phyloP scores from a whole-genome alignment of 169 alveolate species.

The Babesia gibsoni region DNA sequence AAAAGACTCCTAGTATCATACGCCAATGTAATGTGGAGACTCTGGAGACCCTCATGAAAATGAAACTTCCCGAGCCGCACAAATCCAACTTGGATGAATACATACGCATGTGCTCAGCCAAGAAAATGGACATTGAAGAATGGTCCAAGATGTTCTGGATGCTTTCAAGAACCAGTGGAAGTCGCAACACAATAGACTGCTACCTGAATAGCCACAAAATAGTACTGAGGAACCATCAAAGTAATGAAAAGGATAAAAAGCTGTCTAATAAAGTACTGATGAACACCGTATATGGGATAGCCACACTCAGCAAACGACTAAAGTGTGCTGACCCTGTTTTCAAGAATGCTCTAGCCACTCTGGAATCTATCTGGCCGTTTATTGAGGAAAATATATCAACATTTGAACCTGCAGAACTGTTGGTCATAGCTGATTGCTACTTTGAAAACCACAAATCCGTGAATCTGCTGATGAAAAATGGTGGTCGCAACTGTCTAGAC shows the following conservation, averaged over 20 bases:
- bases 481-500: conserved; percentile 20
- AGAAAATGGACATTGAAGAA: neutral
- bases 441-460: conserved; percentile 1
- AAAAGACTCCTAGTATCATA: conserved; percentile 16
- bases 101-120: neutral
- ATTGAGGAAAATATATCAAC: neutral
- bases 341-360: neutral
- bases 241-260: neutral
- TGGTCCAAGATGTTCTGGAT: conserved; percentile 20
- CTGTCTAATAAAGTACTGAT: neutral
- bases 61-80: neutral
- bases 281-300: conserved; percentile 9
- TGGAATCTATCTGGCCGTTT: conserved; percentile 23
- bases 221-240: neutral
- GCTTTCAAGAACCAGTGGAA: conserved; percentile 21
- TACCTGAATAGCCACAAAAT: conserved; percentile 3
- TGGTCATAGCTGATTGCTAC: conserved; percentile 11
- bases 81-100: neutral
- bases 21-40: conserved; percentile 13
- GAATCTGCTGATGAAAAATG: conserved; percentile 12
- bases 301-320: conserved; percentile 2
- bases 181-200: conserved; percentile 21
- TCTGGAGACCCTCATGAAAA: conserved; percentile 3
- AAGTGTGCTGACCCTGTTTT: conserved; percentile 1
- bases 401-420: neutral